A percentile compares a stretch with the other conserved stretches of the same genome.
These are phyloP conservation scores for Pseudocercospora eumusae DNA, from an alignment of 2,329 filamentous ascomycete genomes.

Conservation along the genomic window DNA sequence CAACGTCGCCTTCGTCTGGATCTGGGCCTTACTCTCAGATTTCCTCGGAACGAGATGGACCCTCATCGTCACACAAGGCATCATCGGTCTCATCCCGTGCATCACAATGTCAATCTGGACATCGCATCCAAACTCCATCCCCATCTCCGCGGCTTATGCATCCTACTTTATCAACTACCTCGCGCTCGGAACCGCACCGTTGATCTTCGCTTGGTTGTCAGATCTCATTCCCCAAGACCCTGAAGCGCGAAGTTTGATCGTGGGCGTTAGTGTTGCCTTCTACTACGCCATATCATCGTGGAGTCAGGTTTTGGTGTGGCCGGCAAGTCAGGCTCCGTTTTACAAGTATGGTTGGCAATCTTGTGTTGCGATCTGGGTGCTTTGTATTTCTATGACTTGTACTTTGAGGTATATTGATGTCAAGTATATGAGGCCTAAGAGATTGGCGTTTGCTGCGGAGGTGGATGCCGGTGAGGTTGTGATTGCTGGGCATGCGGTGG, in stretches of 20 bases:
- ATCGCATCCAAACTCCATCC: slow-evolving; percentile 45
- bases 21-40: slow-evolving; percentile 57
- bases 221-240: slow-evolving; percentile 55
- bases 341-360: slow-evolving; percentile 55
- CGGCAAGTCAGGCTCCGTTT: slow-evolving; percentile 53
- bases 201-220: slow-evolving; percentile 57
- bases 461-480: slow-evolving; percentile 26
- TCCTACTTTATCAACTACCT: slow-evolving; percentile 54
- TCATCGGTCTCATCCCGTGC: slow-evolving; percentile 52
- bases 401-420: slow-evolving; percentile 50
- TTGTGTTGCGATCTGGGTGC: slow-evolving; percentile 47
- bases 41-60: slow-evolving; percentile 54
- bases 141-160: slow-evolving; percentile 53
- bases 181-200: slow-evolving; percentile 49
- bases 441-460: slow-evolving; percentile 27
- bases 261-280: slow-evolving; percentile 53
- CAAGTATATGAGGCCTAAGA: slow-evolving; percentile 41
- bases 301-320: slow-evolving; percentile 57
- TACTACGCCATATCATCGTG: slow-evolving; percentile 56
- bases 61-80: slow-evolving; percentile 50
- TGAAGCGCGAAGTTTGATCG: slow-evolving; percentile 52
- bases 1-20: slow-evolving; percentile 56
- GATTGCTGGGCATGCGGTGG: slow-evolving; percentile 26
- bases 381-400: slow-evolving; percentile 52
- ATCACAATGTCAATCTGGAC: slow-evolving; percentile 60